A percentile compares a stretch with the other conserved stretches of the same genome.
Conservation (phyloP, 192 early-diverging fungal genomes). For the Phycomyces nitens region DNA sequence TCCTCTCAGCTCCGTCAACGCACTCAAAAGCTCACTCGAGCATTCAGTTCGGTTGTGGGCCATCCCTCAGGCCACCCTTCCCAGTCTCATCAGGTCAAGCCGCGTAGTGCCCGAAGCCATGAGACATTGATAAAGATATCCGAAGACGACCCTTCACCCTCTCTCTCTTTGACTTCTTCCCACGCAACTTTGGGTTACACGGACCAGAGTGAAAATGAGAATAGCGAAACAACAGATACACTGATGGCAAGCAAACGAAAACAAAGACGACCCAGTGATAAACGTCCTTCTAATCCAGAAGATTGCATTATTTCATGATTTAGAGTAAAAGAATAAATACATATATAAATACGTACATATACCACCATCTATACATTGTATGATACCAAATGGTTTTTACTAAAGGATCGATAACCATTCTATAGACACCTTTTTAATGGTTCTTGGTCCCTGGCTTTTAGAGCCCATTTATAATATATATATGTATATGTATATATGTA, state of each 20-base stretch:
- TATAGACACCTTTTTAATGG: no score
- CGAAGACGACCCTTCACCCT: neutral
- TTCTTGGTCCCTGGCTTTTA: no score
- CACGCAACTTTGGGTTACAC: neutral
- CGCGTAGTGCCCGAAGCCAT: neutral
- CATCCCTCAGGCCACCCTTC: neutral
- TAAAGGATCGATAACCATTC: no score
- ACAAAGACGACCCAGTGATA: neutral
- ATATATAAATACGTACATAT: no score
- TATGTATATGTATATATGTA: no score
- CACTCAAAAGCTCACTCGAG: neutral
- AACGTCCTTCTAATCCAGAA: neutral
- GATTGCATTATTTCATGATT: slow-evolving; percentile 3
- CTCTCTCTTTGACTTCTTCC: neutral
- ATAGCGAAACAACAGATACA: neutral
- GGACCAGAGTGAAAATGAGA: neutral
- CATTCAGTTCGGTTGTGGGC: neutral
- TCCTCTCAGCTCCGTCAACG: slow-evolving; percentile 19
- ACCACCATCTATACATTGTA: no score
- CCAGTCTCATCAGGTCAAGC: neutral
- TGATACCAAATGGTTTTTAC: no score
- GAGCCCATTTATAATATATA: no score
- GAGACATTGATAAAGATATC: neutral
- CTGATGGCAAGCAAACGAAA: neutral
- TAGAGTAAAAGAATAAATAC: no score